phyloP scores from a whole-genome alignment of 805 yeast genomes.

The Kuraishia borneana region DNA sequence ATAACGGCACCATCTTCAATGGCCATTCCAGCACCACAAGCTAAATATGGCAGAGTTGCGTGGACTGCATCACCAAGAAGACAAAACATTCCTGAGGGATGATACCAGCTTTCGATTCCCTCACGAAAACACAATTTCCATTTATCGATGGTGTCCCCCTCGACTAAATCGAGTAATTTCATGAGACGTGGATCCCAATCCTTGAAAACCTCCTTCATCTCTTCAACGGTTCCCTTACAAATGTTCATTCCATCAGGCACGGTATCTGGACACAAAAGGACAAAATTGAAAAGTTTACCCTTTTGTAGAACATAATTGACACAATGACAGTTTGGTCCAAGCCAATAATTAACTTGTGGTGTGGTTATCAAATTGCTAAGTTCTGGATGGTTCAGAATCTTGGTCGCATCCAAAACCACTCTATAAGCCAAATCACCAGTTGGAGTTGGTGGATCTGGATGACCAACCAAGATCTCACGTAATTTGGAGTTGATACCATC shows the following conservation, averaged over 20 bases:
- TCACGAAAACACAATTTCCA: conserved; percentile 17
- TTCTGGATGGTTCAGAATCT: conserved; percentile 11
- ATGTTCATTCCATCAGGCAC: conserved; percentile 11
- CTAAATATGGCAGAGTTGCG: conserved; percentile 21
- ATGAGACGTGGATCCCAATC: conserved; percentile 18
- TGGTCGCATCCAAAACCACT: conserved; percentile 12
- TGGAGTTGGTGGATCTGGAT: conserved; percentile 13
- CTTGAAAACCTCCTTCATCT: conserved; percentile 12
- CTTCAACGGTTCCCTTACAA: conserved; percentile 12
- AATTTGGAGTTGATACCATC: conserved; percentile 16
- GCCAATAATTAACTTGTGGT: conserved; percentile 20
- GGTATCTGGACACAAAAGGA: conserved; percentile 18
- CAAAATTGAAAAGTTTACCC: conserved; percentile 17
- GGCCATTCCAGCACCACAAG: conserved; percentile 22
- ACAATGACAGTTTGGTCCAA: conserved; percentile 19
- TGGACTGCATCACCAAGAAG: conserved; percentile 21
- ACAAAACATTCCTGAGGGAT: conserved; percentile 13
- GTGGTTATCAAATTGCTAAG: conserved; percentile 7
- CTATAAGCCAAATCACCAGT: conserved; percentile 20
- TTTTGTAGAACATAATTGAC: conserved; percentile 17
- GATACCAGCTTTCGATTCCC: conserved; percentile 17
- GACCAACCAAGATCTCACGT: conserved; percentile 11
- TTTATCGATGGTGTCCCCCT: conserved; percentile 10
- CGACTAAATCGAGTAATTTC: conserved; percentile 11
- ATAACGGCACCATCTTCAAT: conserved; percentile 22